phyloP scores from a whole-genome alignment of 306 rosid genomes.

The Prunus padus region DNA sequence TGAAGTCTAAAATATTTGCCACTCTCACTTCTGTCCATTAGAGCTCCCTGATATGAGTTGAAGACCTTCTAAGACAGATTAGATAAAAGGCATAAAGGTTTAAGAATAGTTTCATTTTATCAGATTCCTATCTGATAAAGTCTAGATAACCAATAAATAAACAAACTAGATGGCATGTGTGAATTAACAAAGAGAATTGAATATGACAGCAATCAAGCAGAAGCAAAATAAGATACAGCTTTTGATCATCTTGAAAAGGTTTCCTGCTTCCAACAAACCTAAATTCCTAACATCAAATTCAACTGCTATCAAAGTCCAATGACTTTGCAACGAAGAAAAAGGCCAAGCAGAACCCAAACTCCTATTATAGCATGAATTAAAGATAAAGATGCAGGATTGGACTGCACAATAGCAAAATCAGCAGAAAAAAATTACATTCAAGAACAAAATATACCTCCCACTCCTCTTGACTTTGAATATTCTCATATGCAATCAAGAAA shows the following conservation, averaged over 20 bases:
- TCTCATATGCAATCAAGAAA: conserved; percentile 86
- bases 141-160: background rate
- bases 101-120: background rate
- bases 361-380: too few relatives aligned
- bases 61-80: background rate
- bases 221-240: background rate
- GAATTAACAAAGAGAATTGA: background rate
- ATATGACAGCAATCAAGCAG: background rate
- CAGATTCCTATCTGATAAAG: background rate
- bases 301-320: background rate
- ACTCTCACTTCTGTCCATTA: background rate
- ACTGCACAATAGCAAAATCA: conserved; percentile 13
- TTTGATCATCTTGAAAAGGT: background rate
- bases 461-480: conserved; percentile 83
- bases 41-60: background rate
- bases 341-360: background rate
- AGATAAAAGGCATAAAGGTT: background rate
- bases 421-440: conserved; percentile 10
- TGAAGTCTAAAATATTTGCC: background rate
- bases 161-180: background rate
- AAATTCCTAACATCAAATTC: conserved; percentile 7
- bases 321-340: background rate
- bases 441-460: conserved; percentile 75
- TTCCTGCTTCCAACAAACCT: background rate
- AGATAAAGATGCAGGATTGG: background rate